Evolutionary conservation across 495 filamentous ascomycete genomes (phyloP), one percentile per base, ranked within the genome.

Genomic region (Trichocladium antarcticum): DNA sequence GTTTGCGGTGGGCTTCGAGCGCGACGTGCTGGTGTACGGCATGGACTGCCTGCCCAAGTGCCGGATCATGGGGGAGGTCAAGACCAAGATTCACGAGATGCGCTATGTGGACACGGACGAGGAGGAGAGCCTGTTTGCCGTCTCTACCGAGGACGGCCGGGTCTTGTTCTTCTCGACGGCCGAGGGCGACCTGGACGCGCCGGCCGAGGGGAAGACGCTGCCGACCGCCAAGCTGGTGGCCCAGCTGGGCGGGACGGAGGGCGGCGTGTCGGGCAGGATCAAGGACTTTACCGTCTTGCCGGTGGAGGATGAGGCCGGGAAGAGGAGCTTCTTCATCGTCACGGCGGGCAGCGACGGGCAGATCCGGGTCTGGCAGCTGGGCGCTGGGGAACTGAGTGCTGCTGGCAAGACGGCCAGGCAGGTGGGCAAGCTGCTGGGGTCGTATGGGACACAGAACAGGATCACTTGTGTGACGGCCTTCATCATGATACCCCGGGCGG

Each of bases 101-200:
- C 71, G 74, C 46, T 96, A 94, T 64, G 56, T 92, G 17, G 60
- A 67, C 24, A 60, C 70, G 14, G 67, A 68, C 15, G 68, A 66
- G 14, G 64, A 69, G 17, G 68, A 66, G 24, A 62, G 66, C 24
- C 60, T 90, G 9, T 62, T 98, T 35, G 82, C 81, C 1, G 70
- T 93, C 6, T 86, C 88, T n/a, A 96, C 92, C 0, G 92, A 97
- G 62, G 90, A 97, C 63, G 92, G 93, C 16, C 74, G 84, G 37
- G 71, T 98, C 16, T 54, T 94, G 29, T 94, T 98, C 64, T 95
- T 87, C 60, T 80, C 80, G 37, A 89, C 86, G 2, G 67, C 56
- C 6, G 55, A 52, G 54, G 57, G 68, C 49, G 44, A 66, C 68
- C 24, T 73, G 20, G 52, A 55, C 6, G 16, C 34, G 37, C 42